phyloP scores from a whole-genome alignment of 2,329 filamentous ascomycete species.

The Biscogniauxia sp. region DNA sequence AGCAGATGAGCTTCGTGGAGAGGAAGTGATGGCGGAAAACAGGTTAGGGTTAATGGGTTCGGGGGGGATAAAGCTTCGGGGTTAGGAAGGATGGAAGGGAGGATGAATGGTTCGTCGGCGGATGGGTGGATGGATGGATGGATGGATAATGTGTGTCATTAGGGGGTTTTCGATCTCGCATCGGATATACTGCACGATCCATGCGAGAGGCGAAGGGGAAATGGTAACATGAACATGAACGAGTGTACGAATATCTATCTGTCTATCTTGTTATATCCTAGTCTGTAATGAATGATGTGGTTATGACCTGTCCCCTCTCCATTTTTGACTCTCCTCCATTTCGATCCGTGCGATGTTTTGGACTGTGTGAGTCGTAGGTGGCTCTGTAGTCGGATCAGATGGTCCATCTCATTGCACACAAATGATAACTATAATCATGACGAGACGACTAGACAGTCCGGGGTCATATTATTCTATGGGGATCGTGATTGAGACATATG shows the following conservation, averaged over 20 bases:
- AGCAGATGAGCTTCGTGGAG: conserved; percentile 46
- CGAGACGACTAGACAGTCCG: neutral
- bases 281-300: conserved; percentile 1
- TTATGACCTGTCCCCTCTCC: neutral
- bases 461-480: no score
- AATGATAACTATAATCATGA: neutral
- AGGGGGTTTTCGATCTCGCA: neutral
- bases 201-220: neutral
- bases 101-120: neutral
- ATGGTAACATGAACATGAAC: neutral
- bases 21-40: conserved; percentile 27
- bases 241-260: neutral
- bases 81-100: neutral
- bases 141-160: neutral
- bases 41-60: neutral
- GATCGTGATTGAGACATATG: no score
- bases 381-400: neutral
- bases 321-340: neutral
- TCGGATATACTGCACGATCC: neutral
- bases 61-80: neutral
- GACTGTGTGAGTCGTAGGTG: neutral
- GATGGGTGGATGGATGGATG: neutral
- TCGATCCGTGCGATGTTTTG: neutral
- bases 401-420: no score
- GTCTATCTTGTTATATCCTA: neutral